Evolutionary conservation across 805 yeast genomes (phyloP).

Genomic region (Cyberlindnera euphorbiiphila): DNA sequence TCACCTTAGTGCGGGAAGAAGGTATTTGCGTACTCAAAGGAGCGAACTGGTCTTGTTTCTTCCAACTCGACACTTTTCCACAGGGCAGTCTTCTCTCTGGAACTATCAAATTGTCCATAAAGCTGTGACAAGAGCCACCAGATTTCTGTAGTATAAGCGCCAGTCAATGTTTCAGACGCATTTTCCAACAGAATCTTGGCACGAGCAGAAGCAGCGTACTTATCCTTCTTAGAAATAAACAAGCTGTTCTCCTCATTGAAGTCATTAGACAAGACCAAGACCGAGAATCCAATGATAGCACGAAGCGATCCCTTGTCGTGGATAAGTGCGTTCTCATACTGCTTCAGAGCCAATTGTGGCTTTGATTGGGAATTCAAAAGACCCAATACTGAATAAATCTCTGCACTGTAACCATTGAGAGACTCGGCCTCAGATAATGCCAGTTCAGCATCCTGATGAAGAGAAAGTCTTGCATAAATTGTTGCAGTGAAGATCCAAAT

Average conservation of each 20-base stretch:
- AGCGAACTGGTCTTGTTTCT: slow-evolving; percentile 53
- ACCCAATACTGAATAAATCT: slow-evolving; percentile 44
- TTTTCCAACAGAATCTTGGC: slow-evolving; percentile 36
- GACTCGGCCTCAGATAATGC: slow-evolving; percentile 71
- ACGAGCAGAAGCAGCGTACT: slow-evolving; percentile 50
- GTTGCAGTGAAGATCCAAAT: slow-evolving; percentile 75
- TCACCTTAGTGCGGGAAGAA: background rate
- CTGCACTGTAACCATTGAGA: slow-evolving; percentile 40
- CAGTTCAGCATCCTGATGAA: slow-evolving; percentile 57
- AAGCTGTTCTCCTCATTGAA: slow-evolving; percentile 10
- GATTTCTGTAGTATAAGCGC: slow-evolving; percentile 49
- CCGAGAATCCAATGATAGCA: slow-evolving; percentile 22
- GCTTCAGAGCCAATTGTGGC: slow-evolving; percentile 48
- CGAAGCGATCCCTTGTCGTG: slow-evolving; percentile 10
- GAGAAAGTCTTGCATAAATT: slow-evolving; percentile 54
- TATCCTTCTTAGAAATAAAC: slow-evolving; percentile 54
- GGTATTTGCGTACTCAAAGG: slow-evolving; percentile 8
- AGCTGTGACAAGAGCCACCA: slow-evolving; percentile 67
- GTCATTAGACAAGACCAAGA: slow-evolving; percentile 14
- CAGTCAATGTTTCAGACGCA: slow-evolving; percentile 36
- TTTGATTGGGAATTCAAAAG: slow-evolving; percentile 34
- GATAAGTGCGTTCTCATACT: slow-evolving; percentile 49
- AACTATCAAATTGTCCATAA: slow-evolving; percentile 57
- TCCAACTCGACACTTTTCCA: slow-evolving; percentile 66
- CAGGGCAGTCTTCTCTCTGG: slow-evolving; percentile 44